phyloP scores from a whole-genome alignment of 108 stramenopile genomes.

The Cylindrotheca fusiformis region DNA sequence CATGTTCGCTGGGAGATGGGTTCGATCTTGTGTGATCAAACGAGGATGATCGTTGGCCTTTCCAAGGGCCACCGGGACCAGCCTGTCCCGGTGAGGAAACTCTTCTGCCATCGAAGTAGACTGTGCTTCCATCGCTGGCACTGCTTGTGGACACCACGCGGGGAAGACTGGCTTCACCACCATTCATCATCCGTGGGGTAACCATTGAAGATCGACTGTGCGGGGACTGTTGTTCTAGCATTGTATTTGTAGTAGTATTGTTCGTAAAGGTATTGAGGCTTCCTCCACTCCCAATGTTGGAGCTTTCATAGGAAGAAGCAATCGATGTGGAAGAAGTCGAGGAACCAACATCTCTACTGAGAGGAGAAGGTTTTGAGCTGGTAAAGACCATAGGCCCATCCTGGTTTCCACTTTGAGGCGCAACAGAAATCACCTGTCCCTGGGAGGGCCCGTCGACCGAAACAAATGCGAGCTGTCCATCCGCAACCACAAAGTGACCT shows the following conservation, averaged over 20 bases:
- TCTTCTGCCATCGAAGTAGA: constrained; percentile 17
- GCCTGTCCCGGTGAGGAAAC: not conserved
- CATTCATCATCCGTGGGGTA: constrained; percentile 10
- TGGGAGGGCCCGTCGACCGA: constrained; percentile 24
- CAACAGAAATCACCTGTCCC: constrained; percentile 24
- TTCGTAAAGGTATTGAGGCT: not conserved
- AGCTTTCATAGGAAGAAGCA: constrained; percentile 54
- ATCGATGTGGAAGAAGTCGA: constrained; percentile 50
- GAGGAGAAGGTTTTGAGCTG: not conserved
- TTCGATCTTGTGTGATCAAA: constrained; percentile 40
- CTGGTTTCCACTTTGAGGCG: constrained; percentile 11
- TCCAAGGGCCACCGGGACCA: constrained; percentile 9
- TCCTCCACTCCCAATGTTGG: constrained; percentile 12
- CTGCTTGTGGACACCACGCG: constrained; percentile 41
- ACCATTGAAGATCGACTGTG: not conserved
- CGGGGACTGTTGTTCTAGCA: not conserved
- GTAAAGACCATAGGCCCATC: constrained; percentile 9
- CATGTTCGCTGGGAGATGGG: no score
- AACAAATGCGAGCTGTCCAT: constrained; percentile 34
- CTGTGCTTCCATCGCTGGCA: constrained; percentile 21
- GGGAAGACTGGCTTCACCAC: constrained; percentile 21
- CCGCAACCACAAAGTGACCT: constrained; percentile 39
- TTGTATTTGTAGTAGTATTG: not conserved
- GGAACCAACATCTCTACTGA: constrained; percentile 23
- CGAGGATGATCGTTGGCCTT: constrained; percentile 24